phyloP scores from a whole-genome alignment of 140 eudicot genomes.

The Ambrosia hybrid region DNA sequence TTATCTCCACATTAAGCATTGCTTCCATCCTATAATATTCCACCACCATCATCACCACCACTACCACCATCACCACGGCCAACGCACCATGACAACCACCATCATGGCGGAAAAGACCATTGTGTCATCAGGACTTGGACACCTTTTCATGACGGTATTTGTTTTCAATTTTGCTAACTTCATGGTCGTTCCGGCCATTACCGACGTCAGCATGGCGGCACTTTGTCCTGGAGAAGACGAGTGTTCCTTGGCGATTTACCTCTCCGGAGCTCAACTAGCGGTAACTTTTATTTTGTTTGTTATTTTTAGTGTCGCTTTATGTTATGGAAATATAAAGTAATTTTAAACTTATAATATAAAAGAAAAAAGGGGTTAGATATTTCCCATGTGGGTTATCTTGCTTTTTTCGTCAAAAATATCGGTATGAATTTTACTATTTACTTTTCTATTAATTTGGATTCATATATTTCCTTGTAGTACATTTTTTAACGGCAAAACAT shows the following conservation, averaged over 20 bases:
- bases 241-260: conserved; percentile 92
- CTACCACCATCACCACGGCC: conserved; percentile 4
- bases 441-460: conserved; percentile 2
- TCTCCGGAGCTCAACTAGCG: conserved; percentile 84
- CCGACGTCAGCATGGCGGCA: conserved; percentile 79
- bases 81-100: not conserved
- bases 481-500: no score
- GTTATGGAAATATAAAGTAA: conserved; percentile 5
- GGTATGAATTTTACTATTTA: not conserved
- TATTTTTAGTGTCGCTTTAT: conserved; percentile 17
- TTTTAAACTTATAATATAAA: not conserved
- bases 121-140: conserved; percentile 59
- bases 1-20: conserved; percentile 35
- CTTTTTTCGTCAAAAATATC: conserved; percentile 20
- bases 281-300: conserved; percentile 29
- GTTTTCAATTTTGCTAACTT: conserved; percentile 64
- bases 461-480: no score
- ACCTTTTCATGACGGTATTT: conserved; percentile 86
- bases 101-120: conserved; percentile 43
- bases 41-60: not conserved
- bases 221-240: conserved; percentile 88
- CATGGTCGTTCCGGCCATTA: conserved; percentile 95
- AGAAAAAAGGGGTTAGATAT: not conserved
- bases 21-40: not conserved
- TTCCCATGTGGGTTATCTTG: conserved; percentile 28